Evolutionary conservation across 257 asterid genomes (phyloP), one percentile per base, ranked within the genome.

Genomic region (Solanum dulcamara): DNA sequence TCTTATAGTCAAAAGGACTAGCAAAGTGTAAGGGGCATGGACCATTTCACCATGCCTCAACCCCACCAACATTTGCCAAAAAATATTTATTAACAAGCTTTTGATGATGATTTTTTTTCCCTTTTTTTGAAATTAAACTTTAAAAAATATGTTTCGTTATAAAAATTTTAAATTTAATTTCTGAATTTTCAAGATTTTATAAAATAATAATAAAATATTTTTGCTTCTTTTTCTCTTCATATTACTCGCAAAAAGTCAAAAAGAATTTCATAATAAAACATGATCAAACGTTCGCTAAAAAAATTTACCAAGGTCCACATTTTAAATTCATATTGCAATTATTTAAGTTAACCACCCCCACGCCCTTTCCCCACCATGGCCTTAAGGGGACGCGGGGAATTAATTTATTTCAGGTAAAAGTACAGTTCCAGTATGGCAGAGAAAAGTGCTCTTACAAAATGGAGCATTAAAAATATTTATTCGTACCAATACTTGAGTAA

Each of bases 221-320:
- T n/a, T n/a, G n/a, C n/a, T n/a, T n/a, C n/a, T n/a, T n/a, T n/a
- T n/a, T n/a, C n/a, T n/a, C n/a, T n/a, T n/a, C n/a, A n/a, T n/a
- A n/a, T n/a, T n/a, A n/a, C n/a, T n/a, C n/a, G n/a, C n/a, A n/a
- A n/a, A n/a, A n/a, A n/a, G n/a, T n/a, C n/a, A n/a, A n/a, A n/a
- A n/a, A n/a, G n/a, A n/a, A n/a, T n/a, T n/a, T n/a, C n/a, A n/a
- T n/a, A n/a, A n/a, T n/a, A n/a, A n/a, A n/a, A n/a, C n/a, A n/a
- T n/a, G n/a, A n/a, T n/a, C n/a, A n/a, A n/a, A n/a, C n/a, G n/a
- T n/a, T n/a, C n/a, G n/a, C n/a, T n/a, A n/a, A n/a, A n/a, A n/a
- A n/a, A n/a, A 70, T 15, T 28, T 17, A 86, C 80, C 72, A 26
- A 81, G 91, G 88, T 87, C 91, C 91, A 88, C 92, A 84, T 86